Base-by-base conservation (phyloP, 75 land plant genomes). In the Pinus taeda region DNA sequence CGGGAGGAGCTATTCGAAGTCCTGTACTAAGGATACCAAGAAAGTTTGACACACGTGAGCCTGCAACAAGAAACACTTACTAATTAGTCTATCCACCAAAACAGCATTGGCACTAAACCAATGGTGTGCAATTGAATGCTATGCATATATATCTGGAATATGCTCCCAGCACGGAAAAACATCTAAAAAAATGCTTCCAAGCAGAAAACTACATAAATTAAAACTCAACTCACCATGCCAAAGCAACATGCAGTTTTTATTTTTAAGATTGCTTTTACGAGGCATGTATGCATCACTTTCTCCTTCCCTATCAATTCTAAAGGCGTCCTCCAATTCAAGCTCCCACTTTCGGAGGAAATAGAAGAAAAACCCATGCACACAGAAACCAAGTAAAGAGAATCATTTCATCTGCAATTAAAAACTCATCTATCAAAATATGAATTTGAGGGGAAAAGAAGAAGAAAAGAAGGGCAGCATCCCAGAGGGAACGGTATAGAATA, bases 21-120 rank as follows among this genome's bases (percentile, higher is more conserved):
- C 99, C 99, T 86, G 92, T 95, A 76, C 99, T 96, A 49, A 96
- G 88, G 53, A 96, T 96, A 82, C 99, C 99, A 56, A 96, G 95
- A 86, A 87, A 96, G 53, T 96, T 96, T 83, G 99, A 92, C 83
- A 91, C 77, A 58, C 99, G 89, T 73, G 99, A 94, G 74, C 99
- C 99, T 96, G 80, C 75, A 37, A 29, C 64, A 75, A 78, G 60
- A 8, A 57, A 57, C 26, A 26, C 26, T 26, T 71, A 57, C 55
- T n/a, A 74, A 11, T 13, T 37, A 37, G 37, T 2, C 17, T 55
- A 45, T 37, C 37, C 6, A 55, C 61, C 26, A 53, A 24, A 74
- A 53, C 29, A 6, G 12, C 11, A 18, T 57, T 14, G 37, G 11
- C 12, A 13, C 14, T 59, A 56, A 18, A 39, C 9, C 49, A 67